Base-by-base conservation (phyloP, 441 rosid species). In the Populus hybrid region DNA sequence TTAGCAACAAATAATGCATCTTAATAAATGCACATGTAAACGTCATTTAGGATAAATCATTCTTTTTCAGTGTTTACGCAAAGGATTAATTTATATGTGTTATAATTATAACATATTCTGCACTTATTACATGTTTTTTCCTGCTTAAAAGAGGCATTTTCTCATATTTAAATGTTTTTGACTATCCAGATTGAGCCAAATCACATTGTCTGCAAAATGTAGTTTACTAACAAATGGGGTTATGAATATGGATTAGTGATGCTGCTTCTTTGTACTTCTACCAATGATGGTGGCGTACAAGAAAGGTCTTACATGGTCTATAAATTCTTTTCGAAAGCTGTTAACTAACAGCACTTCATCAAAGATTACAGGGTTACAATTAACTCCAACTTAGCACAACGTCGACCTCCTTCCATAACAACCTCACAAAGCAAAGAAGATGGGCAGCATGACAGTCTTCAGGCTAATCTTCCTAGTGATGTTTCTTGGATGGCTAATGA, bases 401-500 rank as follows among this genome's bases (percentile, higher is more conserved):
- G 7, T 68, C 56, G n/a, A n/a, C n/a, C 69, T 74, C 65, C 72
- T 28, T 28, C 42, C 64, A 26, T 65, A 68, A 31, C 28, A 33
- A 56, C 68, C 24, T 33, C 20, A 14, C 14, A 66, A 9, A 45
- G 31, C 63, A 50, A 56, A 42, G 18, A 81, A 70, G 24, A 83
- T 83, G 84, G 66, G 74, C 36, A 71, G 16, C 35, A 45, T 20
- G 29, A n/a, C 33, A 61, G 23, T 76, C 40, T 74, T 75, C 12
- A 80, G 70, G 82, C 59, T 85, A 42, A 67, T 77, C 35, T n/a
- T 77, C 23, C 53, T 80, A 9, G 23, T 83, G 69, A 35, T 83
- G 63, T 84, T 83, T 77, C 74, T 90, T 63, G 93, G 88, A 53
- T 85, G 86, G 87, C 65, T 87, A 6, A 8, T 86, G 78, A 64